Evolutionary conservation across 2,329 filamentous ascomycete species (phyloP), one percentile per base, ranked within the genome.

Genomic region (Nannizziopsis arthrosporioides): DNA sequence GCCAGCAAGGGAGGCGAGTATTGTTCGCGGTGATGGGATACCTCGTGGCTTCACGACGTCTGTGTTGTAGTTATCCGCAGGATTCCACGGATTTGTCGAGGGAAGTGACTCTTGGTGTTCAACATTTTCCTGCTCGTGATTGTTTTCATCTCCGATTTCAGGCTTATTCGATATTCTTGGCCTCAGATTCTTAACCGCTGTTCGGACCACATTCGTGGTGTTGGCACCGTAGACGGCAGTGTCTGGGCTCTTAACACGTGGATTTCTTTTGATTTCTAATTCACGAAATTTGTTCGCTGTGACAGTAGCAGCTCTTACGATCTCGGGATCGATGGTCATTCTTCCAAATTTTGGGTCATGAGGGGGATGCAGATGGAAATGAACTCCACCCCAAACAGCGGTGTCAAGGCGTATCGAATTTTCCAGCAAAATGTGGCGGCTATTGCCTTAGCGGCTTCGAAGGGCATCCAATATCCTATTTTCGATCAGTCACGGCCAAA

Each of bases 391-490:
- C 92, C 92, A 63, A 98, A 98, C 51, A 98, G 74, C 4, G 92
- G 92, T 7, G 92, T 92, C 47, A 98, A 70, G 0, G 85, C 89
- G 50, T 82, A 82, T 11, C 90, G 82, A 53, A 98, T 93, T 32
- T 77, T 71, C 63, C 82, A 80, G 68, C 90, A 96, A 63, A 96
- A 96, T 0, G 85, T 95, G 3, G 85, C 78, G 59, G 89, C 93
- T 44, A 98, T 72, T 9, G 87, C 88, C 65, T 78, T 84, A 41
- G 92, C 92, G 56, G 88, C 93, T 35, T 78, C 70, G 59, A 82
- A 96, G 1, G 90, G 90, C 77, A 96, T 87, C 92, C 92, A 98
- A 66, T 96, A 98, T 31, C 92, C 88, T 94, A 35, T n/a, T n/a
- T 54, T 43, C 47, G 47, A 35, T 56, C 47, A 54, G 48, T 50